Conservation (phyloP, 2,329 filamentous ascomycete genomes). For the Aureobasidium melanogenum region DNA sequence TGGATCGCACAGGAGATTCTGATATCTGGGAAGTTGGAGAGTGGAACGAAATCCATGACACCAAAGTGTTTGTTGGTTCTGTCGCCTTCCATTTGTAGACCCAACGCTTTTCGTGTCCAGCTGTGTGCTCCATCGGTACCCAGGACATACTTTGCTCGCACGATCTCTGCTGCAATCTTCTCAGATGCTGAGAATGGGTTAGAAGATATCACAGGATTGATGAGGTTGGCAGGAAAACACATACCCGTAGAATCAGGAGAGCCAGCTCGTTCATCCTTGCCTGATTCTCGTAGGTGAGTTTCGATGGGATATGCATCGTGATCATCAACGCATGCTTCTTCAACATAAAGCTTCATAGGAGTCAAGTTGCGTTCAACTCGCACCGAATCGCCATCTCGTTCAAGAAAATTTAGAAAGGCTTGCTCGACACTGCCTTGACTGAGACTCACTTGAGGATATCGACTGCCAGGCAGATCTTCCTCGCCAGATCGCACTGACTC, state of each 20-base stretch:
- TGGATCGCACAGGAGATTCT: constrained; percentile 73
- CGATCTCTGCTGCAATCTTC: not conserved
- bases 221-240: not conserved
- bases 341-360: not conserved
- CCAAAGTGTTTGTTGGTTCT: constrained; percentile 22
- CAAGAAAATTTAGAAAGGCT: constrained; percentile 1
- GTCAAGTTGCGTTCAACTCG: not conserved
- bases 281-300: not conserved
- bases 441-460: constrained; percentile 8
- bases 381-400: not conserved
- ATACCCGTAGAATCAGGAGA: not conserved
- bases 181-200: not conserved
- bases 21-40: constrained; percentile 49
- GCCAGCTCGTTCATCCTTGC: not conserved
- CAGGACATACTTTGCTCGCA: constrained; percentile 17
- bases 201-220: too few relatives aligned
- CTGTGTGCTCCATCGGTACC: constrained; percentile 17
- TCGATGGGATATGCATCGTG: not conserved
- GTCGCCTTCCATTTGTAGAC: constrained; percentile 20
- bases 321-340: not conserved
- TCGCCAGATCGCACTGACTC: not conserved
- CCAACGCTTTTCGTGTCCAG: constrained; percentile 18
- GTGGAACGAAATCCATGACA: constrained; percentile 22
- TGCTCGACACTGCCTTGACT: constrained; percentile 2
- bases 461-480: constrained; percentile 3